phyloP scores from a whole-genome alignment of 257 asterid genomes.

The Knoxia roxburghii region DNA sequence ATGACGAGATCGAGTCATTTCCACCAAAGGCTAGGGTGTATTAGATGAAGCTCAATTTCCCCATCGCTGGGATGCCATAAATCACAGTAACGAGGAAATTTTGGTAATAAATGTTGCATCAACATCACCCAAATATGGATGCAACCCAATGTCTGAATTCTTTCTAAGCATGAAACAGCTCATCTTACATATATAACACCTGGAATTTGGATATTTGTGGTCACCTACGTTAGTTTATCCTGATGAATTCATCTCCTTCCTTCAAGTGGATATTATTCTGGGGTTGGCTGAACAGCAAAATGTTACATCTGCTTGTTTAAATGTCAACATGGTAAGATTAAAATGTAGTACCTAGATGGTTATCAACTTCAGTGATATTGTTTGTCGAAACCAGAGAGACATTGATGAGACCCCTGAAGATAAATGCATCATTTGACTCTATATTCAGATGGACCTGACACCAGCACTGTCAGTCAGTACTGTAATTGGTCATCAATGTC shows the following conservation, averaged over 20 bases:
- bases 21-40: constrained; percentile 92
- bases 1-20: constrained; percentile 72
- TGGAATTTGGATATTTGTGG: background rate
- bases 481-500: too few species aligned
- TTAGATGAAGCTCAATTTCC: constrained; percentile 24
- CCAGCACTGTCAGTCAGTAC: too few species aligned
- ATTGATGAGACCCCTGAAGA: too few species aligned
- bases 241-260: background rate
- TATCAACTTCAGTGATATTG: too few species aligned
- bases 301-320: too few species aligned
- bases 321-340: too few species aligned
- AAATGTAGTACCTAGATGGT: too few species aligned
- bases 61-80: constrained; percentile 19
- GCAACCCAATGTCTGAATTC: constrained; percentile 24
- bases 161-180: background rate
- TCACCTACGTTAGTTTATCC: background rate
- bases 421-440: too few species aligned
- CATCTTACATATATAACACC: background rate
- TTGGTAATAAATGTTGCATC: constrained; percentile 39
- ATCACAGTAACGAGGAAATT: constrained; percentile 20
- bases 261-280: too few species aligned
- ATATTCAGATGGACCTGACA: too few species aligned
- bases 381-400: too few species aligned
- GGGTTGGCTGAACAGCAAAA: too few species aligned
- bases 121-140: constrained; percentile 18